These are phyloP conservation scores for Strobilomyces confusus DNA, from an alignment of 768 basidiomycete species.

Conservation along the genomic window DNA sequence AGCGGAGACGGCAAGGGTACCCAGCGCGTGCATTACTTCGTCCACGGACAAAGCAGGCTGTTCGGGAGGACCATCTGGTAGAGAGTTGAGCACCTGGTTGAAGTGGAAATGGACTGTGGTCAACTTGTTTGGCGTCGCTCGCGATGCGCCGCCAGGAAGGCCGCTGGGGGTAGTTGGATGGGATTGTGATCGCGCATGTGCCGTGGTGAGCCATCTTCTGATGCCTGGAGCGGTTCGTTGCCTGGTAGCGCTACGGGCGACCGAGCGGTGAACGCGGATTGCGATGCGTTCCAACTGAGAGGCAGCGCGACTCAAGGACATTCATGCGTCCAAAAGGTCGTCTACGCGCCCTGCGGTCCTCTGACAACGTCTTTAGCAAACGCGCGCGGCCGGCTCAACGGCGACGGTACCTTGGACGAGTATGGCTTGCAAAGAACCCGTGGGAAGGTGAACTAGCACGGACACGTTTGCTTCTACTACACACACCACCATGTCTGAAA, in stretches of 20 bases:
- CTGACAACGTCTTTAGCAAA: conserved; percentile 6
- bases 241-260: conserved; percentile 9
- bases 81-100: conserved; percentile 20
- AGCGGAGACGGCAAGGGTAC: conserved; percentile 48
- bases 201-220: conserved; percentile 19
- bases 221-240: conserved; percentile 14
- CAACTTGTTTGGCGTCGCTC: conserved; percentile 18
- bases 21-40: conserved; percentile 39
- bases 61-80: conserved; percentile 10
- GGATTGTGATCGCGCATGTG: conserved; percentile 9
- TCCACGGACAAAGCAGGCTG: conserved; percentile 10
- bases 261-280: conserved; percentile 23
- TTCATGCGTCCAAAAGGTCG: conserved; percentile 47
- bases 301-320: conserved; percentile 47
- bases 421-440: conserved; percentile 12
- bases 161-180: not conserved
- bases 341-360: conserved; percentile 13
- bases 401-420: conserved; percentile 15
- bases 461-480: conserved; percentile 29
- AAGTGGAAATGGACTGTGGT: conserved; percentile 21
- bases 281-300: conserved; percentile 28
- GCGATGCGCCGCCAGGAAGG: conserved; percentile 7
- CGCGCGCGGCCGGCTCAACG: not conserved
- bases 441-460: conserved; percentile 21
- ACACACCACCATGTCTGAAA: conserved; percentile 72